Conservation (phyloP, 1,284 basidiomycete species). For the Paramarasmius palmivorus region DNA sequence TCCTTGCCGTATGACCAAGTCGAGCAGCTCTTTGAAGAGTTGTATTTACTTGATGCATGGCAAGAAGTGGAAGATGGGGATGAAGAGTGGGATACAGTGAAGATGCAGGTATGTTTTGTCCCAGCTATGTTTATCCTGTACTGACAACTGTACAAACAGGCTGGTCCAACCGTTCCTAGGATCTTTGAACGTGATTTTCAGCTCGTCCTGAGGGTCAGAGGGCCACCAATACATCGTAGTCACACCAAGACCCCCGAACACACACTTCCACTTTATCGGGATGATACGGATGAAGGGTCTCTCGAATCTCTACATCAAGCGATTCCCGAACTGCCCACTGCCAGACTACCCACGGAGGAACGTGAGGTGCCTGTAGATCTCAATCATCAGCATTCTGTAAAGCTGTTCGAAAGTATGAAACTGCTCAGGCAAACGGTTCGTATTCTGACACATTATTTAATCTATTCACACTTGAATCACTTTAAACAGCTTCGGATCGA, state of each 20-base stretch:
- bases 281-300: neutral
- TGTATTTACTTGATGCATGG: slow-evolving; percentile 4
- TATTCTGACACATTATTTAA: neutral
- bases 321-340: neutral
- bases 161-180: neutral
- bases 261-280: slow-evolving; percentile 1
- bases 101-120: neutral
- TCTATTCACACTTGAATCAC: neutral
- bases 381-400: neutral
- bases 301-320: neutral
- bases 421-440: neutral
- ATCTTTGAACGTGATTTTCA: neutral
- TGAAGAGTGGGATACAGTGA: neutral
- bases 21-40: slow-evolving; percentile 6
- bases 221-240: neutral
- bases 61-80: neutral
- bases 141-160: neutral
- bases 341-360: too few relatives aligned
- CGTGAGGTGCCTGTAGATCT: neutral
- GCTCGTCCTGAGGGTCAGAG: neutral
- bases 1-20: slow-evolving; percentile 3
- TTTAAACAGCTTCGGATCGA: neutral
- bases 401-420: neutral
- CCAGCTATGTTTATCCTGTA: neutral
- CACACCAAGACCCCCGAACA: neutral